phyloP scores from a whole-genome alignment of 306 rosid genomes.

The Lagenaria siceraria region DNA sequence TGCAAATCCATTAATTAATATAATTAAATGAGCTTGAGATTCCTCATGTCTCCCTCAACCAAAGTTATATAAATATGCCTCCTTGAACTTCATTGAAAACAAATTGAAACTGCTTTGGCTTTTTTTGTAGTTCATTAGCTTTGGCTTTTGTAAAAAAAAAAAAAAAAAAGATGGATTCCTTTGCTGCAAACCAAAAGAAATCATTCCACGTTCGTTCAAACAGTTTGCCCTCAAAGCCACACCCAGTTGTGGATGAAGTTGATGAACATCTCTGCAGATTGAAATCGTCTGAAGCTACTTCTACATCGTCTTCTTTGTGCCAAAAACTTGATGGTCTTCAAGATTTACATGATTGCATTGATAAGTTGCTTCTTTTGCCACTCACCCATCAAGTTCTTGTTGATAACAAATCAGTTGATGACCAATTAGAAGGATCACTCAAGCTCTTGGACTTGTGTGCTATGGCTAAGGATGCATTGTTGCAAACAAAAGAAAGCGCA shows the following conservation, averaged over 20 bases:
- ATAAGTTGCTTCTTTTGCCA: slow-evolving; percentile 14
- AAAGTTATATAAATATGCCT: neutral
- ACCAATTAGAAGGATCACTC: slow-evolving; percentile 13
- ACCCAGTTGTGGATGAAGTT: slow-evolving; percentile 8
- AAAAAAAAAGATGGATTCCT: slow-evolving; percentile 10
- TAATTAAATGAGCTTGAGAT: slow-evolving; percentile 1
- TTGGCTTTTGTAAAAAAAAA: neutral
- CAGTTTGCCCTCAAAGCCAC: slow-evolving; percentile 21
- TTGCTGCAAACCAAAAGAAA: neutral
- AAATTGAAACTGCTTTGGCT: neutral
- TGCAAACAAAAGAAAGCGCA: slow-evolving; percentile 12
- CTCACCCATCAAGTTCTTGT: slow-evolving; percentile 8
- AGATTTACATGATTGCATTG: slow-evolving; percentile 13
- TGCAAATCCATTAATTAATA: neutral
- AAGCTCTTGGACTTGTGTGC: slow-evolving; percentile 15
- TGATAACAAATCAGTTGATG: neutral
- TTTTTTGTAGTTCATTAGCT: neutral
- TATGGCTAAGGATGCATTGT: slow-evolving; percentile 8
- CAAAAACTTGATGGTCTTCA: slow-evolving; percentile 16
- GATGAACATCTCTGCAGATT: slow-evolving; percentile 18
- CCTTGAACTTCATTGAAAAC: neutral
- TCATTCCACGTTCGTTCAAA: slow-evolving; percentile 11
- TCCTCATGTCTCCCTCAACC: slow-evolving; percentile 7
- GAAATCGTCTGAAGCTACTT: neutral
- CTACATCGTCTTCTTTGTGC: slow-evolving; percentile 11